Base-by-base conservation (phyloP, 2,329 filamentous ascomycete genomes). In the Scedosporium minutisporum region DNA sequence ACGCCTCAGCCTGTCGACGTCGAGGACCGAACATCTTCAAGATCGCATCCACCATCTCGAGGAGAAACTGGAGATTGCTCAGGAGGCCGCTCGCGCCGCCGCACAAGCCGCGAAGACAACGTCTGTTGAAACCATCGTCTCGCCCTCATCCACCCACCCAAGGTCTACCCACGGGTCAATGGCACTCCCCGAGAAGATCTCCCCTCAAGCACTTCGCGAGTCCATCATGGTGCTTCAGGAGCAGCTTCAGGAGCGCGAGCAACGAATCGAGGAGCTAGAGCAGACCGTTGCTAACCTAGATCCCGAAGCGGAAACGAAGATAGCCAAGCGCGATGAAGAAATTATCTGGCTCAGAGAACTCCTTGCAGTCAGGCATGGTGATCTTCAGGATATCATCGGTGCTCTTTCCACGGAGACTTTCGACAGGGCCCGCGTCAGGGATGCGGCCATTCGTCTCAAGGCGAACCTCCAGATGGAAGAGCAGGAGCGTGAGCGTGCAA, bases 391-490 rank as follows among this genome's bases (percentile, higher is more conserved):
- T 71, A 91, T 99, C 65, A 93, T 97, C 71, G 82, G 82, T 60
- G 87, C 89, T 5, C 81, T 97, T 29, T 87, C 88, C 2, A 82
- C 87, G 65, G 87, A 92, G 4, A 79, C 82, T 27, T 95, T 90
- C 71, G 88, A 97, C 73, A 85, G 86, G 63, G 86, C 91, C 65
- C 82, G 84, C 5, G 89, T 97, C 66, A 90, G 90, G 69, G 93
- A 97, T 71, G 92, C 93, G 5, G 90, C 91, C 42, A 97, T 97
- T 68, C 88, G 95, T 61, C 87, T 99, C 65, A 91, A 91, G 72
- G 91, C 95, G 14, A 97, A 96, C 70, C 80, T 99, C 42, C 91
- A 97, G 72, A 99, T 99, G 95, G 93, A 99, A 74, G 90, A 96
- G 72, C 91, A 96, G 72, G 93, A 97, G 75, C 90, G 91, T 60